Evolutionary conservation across 164 flowering plant species (phyloP), one percentile per base, ranked within the genome.

Genomic region (Piper longum): DNA sequence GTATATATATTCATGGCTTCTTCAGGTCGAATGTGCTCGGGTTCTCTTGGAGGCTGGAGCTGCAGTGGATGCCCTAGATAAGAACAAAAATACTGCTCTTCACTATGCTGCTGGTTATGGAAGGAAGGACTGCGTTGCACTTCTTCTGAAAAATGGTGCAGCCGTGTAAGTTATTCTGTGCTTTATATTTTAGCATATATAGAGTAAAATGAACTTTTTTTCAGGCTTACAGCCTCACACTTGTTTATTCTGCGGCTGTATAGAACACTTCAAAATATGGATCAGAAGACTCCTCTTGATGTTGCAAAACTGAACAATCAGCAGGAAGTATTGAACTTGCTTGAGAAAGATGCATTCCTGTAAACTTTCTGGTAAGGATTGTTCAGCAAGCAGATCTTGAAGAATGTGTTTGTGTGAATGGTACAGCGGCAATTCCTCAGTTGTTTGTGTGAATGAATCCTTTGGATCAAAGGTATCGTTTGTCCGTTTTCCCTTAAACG

Each of bases 101-200:
- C 98, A 92, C 67, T 92, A 92, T 77, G 96, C 98, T 43, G 89
- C 98, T 76, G 98, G 98, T 56, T 92, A 92, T 76, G 98, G 98
- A 57, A 80, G 93, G 73, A 92, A 92, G 75, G 96, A 89, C 67
- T 92, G 98, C 54, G 98, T 92, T n/a, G 85, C 85, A 16, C 93
- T 92, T 60, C 79, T 92, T 16, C 72, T 92, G 67, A 82, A 89
- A 60, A 88, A 84, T 63, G 96, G 93, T 3, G 98, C 98, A 56
- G 89, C 98, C 54, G 98, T 92, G 98, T 92, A 84, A 85, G 96
- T 59, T 54, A 4, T 9, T 9, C 12, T 48, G 52, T 9, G 9
- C 52, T 9, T 48, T 14, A 48, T 2, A 12, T 48, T 48, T 48
- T 48, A 5, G 9, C 3, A 9, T 48, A 9, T 5, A 48, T 48